phyloP scores from a whole-genome alignment of 192 early-diverging fungal genomes.

The Radiomyces spectabilis region DNA sequence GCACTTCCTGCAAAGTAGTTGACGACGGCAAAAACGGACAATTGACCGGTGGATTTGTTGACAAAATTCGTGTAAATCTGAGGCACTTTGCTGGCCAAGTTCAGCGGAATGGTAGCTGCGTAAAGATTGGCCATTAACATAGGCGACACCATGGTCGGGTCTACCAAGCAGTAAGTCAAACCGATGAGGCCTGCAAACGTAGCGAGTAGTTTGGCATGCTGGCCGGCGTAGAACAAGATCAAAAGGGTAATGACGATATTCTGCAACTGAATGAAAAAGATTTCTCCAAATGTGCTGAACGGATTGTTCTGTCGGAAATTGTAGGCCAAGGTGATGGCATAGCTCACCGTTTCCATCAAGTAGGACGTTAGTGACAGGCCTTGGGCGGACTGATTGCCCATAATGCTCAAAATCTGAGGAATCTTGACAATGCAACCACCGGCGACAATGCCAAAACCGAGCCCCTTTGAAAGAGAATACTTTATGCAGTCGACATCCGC shows the following conservation, averaged over 20 bases:
- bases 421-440: slow-evolving; percentile 88
- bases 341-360: slow-evolving; percentile 78
- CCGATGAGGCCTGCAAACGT: slow-evolving; percentile 31
- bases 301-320: slow-evolving; percentile 76
- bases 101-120: slow-evolving; percentile 66
- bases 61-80: slow-evolving; percentile 83
- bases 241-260: slow-evolving; percentile 73
- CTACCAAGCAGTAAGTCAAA: slow-evolving; percentile 43
- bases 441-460: slow-evolving; percentile 87
- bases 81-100: slow-evolving; percentile 75
- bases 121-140: slow-evolving; percentile 58
- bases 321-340: slow-evolving; percentile 77
- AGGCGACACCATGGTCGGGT: slow-evolving; percentile 31
- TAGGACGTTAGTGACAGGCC: slow-evolving; percentile 80
- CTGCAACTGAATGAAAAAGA: slow-evolving; percentile 75
- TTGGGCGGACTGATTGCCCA: slow-evolving; percentile 53
- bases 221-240: slow-evolving; percentile 54
- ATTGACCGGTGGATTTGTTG: slow-evolving; percentile 79
- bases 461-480: slow-evolving; percentile 79
- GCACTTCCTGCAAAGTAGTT: slow-evolving; percentile 81
- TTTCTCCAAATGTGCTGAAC: slow-evolving; percentile 85
- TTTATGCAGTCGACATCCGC: slow-evolving; percentile 66
- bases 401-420: slow-evolving; percentile 92
- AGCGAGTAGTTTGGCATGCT: too few relatives aligned
- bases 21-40: slow-evolving; percentile 89